Evolutionary conservation across 768 basidiomycete species (phyloP).

Genomic region (Infundibulicybe gibba): DNA sequence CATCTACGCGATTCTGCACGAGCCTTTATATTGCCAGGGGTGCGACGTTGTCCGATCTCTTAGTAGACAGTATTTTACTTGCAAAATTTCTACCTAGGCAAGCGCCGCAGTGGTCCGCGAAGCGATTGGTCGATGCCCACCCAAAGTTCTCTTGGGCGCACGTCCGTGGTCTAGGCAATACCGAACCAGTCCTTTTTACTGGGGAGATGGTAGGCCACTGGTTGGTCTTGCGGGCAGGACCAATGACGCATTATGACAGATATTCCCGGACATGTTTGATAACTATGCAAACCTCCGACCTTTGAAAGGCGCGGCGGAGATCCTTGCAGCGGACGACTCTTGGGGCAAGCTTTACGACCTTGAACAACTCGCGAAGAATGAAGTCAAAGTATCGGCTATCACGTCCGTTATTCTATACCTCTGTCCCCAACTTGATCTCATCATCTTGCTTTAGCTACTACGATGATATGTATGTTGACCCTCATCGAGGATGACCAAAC

Average conservation of each 20-base stretch:
- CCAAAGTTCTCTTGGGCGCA: slow-evolving; percentile 39
- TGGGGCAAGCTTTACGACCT: slow-evolving; percentile 45
- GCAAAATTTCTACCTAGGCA: slow-evolving; percentile 20
- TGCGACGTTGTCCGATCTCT: slow-evolving; percentile 11
- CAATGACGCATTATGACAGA: slow-evolving; percentile 15
- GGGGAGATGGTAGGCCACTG: slow-evolving; percentile 42
- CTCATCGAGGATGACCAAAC: not conserved
- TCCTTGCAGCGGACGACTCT: slow-evolving; percentile 37
- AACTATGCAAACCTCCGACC: slow-evolving; percentile 45
- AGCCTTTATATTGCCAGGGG: slow-evolving; percentile 50
- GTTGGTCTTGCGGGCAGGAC: not conserved
- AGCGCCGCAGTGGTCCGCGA: slow-evolving; percentile 45
- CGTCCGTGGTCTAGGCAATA: slow-evolving; percentile 27
- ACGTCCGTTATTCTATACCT: slow-evolving; percentile 30
- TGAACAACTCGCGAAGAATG: slow-evolving; percentile 40
- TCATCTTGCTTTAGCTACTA: slow-evolving; percentile 18
- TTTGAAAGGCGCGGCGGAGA: slow-evolving; percentile 43
- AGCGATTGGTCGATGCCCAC: slow-evolving; percentile 30
- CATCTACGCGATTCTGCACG: slow-evolving; percentile 47
- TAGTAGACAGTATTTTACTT: too few relatives aligned
- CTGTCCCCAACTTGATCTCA: not conserved
- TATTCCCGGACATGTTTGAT: slow-evolving; percentile 46
- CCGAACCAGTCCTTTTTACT: slow-evolving; percentile 39
- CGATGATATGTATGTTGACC: slow-evolving; percentile 27
- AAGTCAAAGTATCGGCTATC: slow-evolving; percentile 46